Evolutionary conservation across 495 filamentous ascomycete genomes (phyloP).

Genomic region (Neurospora cerealis): DNA sequence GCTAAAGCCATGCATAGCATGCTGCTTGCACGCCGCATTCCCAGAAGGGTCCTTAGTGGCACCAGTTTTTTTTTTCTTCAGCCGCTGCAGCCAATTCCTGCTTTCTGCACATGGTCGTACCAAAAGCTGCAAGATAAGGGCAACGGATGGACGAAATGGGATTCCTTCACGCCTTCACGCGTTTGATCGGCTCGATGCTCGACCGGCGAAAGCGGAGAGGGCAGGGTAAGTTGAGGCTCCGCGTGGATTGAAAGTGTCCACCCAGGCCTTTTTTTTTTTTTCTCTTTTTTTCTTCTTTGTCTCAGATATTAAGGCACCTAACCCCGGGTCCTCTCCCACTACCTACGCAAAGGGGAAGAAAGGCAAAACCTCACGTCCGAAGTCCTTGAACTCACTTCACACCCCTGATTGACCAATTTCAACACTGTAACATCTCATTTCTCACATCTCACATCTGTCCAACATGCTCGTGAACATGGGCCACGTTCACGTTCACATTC

Average conservation of each 20-base stretch:
- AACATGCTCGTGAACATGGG: not conserved
- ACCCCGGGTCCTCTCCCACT: not conserved
- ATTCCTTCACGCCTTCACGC: not conserved
- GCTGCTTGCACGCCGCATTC: not conserved
- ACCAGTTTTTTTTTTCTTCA: not conserved
- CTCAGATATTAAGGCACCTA: not conserved
- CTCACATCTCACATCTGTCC: not conserved
- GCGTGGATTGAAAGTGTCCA: not conserved
- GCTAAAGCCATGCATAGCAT: not conserved
- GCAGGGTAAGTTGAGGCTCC: not conserved
- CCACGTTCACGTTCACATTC: not conserved
- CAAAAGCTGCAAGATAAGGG: not conserved
- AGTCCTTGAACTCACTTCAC: not conserved
- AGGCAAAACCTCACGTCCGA: too few relatives aligned
- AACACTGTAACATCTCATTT: not conserved
- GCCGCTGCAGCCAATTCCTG: not conserved
- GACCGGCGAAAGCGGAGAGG: not conserved
- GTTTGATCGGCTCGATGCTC: not conserved
- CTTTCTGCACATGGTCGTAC: not conserved
- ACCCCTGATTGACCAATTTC: not conserved
- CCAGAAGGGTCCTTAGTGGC: not conserved
- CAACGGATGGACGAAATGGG: not conserved
- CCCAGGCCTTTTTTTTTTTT: accelerated
- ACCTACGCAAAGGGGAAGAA: not conserved
- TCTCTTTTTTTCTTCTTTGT: not conserved